Conservation (phyloP, 768 basidiomycete species). For the Termitomyces sp. region DNA sequence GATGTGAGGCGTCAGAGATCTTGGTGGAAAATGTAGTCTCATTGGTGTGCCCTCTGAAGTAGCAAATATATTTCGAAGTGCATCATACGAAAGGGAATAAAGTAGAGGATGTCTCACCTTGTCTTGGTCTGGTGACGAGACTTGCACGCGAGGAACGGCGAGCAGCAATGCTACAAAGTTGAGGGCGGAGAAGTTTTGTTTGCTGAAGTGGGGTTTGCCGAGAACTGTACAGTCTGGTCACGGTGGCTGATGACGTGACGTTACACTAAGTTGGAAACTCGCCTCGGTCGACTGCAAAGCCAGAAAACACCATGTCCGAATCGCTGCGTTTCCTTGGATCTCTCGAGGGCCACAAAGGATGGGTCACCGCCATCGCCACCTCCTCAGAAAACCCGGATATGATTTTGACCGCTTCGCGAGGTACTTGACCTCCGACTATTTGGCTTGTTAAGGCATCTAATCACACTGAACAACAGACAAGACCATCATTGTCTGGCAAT, state of each 20-base stretch:
- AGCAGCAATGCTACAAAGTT: neutral
- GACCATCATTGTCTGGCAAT: conserved; percentile 99
- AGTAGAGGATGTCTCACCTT: conserved; percentile 9
- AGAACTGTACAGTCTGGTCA: conserved; percentile 62
- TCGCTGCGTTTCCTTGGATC: conserved; percentile 90
- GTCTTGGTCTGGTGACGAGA: too few species aligned
- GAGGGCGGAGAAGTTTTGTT: conserved; percentile 8
- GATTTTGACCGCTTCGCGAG: conserved; percentile 97
- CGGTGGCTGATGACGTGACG: conserved; percentile 60
- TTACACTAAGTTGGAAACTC: conserved; percentile 26
- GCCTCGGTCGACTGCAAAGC: conserved; percentile 31
- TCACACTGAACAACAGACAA: conserved; percentile 68
- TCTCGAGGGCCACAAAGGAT: conserved; percentile 91
- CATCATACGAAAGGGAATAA: conserved; percentile 30
- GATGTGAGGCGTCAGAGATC: conserved; percentile 65
- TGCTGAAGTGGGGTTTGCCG: conserved; percentile 29
- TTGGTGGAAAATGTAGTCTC: conserved; percentile 80
- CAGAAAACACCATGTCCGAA: conserved; percentile 65
- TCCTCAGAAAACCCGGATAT: conserved; percentile 99
- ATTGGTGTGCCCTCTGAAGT: conserved; percentile 82
- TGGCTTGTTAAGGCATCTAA: conserved; percentile 13
- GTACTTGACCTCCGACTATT: conserved; percentile 42
- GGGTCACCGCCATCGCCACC: conserved; percentile 98
- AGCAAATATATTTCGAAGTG: conserved; percentile 70
- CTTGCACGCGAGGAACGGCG: neutral